Base-by-base conservation (phyloP, 495 filamentous ascomycete species). In the Penicillium silybi region DNA sequence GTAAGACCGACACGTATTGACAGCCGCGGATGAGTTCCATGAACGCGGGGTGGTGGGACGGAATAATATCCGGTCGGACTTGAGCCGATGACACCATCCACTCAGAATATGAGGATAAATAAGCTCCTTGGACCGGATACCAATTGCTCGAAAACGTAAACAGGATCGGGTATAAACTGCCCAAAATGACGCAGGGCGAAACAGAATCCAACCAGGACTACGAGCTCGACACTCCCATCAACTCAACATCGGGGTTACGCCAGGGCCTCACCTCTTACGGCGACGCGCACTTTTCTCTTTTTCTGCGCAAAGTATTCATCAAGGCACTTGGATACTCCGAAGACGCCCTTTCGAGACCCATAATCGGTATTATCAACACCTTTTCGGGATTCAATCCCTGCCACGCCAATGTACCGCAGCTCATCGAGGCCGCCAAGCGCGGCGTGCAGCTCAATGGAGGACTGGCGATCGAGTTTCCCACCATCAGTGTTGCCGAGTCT, bases 291-390 rank as follows among this genome's bases (percentile, higher is more conserved):
- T 87, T 87, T 68, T 84, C 81, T 4, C 76, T 86, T 1, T 87
- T 87, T 52, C 75, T 87, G 18, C 76, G 84, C 16, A 86, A 86
- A 59, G 83, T 81, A 22, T 87, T 86, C 61, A 85, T 87, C 67
- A 87, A 87, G 59, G 81, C 83, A 1, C 68, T 85, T 0, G 84
- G 84, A 10, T 86, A 85, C 68, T 78, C 77, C 45, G 84, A 86
- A 58, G 83, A 85, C 52, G 79, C 84, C 0, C 78, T 86, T 17
- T 81, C 80, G 0, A 71, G 82, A 1, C 83, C 84, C 2, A 83
- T 86, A 46, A 72, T 87, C 20, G 84, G 83, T 18, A 79, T 87
- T 52, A 79, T 84, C 64, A 85, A 86, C 65, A 86, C 84, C 0
- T 78, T 74, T 54, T 87, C 84, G 0, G 70, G 72, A 22, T 85